A percentile compares a stretch with the other conserved stretches of the same genome.
phyloP scores from a whole-genome alignment of 148 eudicot species.

The Limonium bicolor region DNA sequence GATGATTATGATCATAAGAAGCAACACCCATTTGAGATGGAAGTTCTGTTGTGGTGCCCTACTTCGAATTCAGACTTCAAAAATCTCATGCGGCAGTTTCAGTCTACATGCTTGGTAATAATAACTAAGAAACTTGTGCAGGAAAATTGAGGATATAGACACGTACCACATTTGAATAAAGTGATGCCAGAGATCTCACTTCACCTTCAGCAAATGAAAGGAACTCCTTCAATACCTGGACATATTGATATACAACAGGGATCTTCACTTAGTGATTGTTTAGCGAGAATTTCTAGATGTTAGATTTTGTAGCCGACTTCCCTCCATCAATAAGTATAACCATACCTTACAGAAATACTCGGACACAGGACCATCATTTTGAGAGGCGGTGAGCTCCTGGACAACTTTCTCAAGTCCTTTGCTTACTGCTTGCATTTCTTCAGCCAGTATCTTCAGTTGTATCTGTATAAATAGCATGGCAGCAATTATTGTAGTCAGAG shows the following conservation, averaged over 20 bases:
- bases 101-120: no score
- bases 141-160: neutral
- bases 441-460: slow-evolving; percentile 57
- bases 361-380: slow-evolving; percentile 55
- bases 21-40: neutral
- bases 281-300: neutral
- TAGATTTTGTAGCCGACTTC: no score
- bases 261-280: no score
- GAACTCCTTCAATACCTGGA: slow-evolving; percentile 56
- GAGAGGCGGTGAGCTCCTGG: slow-evolving; percentile 57
- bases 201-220: slow-evolving; percentile 72
- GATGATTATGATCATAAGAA: neutral
- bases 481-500: no score
- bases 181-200: slow-evolving; percentile 64
- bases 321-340: no score
- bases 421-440: slow-evolving; percentile 68
- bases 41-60: neutral
- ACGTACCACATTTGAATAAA: slow-evolving; percentile 78
- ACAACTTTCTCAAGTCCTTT: slow-evolving; percentile 64
- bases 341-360: slow-evolving; percentile 43
- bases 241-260: no score
- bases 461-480: slow-evolving; percentile 42
- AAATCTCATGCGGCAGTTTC: no score
- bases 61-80: neutral
- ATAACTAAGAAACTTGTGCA: neutral